Evolutionary conservation across 78 protist genomes (phyloP).

Genomic region (Polysphondylium violaceum): DNA sequence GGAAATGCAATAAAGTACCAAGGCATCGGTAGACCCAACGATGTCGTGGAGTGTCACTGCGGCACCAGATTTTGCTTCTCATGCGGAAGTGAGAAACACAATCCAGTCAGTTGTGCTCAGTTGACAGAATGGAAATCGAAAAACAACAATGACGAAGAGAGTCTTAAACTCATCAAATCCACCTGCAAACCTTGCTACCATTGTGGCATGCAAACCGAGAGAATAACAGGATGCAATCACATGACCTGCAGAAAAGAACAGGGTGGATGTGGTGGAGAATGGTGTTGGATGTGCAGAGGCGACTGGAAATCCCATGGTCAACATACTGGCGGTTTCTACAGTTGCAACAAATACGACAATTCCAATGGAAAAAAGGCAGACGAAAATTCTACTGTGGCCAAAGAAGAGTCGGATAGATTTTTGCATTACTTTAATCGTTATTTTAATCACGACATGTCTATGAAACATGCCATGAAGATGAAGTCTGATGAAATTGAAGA

Average conservation of each 20-base stretch:
- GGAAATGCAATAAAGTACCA: slow-evolving; percentile 63
- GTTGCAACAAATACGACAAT: slow-evolving; percentile 83
- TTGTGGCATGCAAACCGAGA: slow-evolving; percentile 84
- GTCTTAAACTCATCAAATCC: slow-evolving; percentile 65
- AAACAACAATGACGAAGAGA: slow-evolving; percentile 76
- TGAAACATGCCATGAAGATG: slow-evolving; percentile 58
- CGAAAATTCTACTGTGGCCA: slow-evolving; percentile 21
- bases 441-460: slow-evolving; percentile 80
- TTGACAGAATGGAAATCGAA: slow-evolving; percentile 74
- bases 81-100: slow-evolving; percentile 81
- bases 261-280: slow-evolving; percentile 83
- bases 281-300: slow-evolving; percentile 89
- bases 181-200: slow-evolving; percentile 80
- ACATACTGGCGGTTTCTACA: slow-evolving; percentile 86
- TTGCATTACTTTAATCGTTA: slow-evolving; percentile 83
- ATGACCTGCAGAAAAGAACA: slow-evolving; percentile 82
- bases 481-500: slow-evolving; percentile 64
- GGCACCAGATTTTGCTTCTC: slow-evolving; percentile 81
- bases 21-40: slow-evolving; percentile 67
- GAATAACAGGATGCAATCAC: slow-evolving; percentile 83
- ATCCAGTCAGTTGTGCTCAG: slow-evolving; percentile 82
- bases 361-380: slow-evolving; percentile 76
- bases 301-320: slow-evolving; percentile 85
- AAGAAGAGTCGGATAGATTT: slow-evolving; percentile 80
- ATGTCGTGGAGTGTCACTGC: slow-evolving; percentile 82